These are phyloP conservation scores for Musa troglodytarum DNA, from an alignment of 176 grass and related monocot species.

Conservation along the genomic window DNA sequence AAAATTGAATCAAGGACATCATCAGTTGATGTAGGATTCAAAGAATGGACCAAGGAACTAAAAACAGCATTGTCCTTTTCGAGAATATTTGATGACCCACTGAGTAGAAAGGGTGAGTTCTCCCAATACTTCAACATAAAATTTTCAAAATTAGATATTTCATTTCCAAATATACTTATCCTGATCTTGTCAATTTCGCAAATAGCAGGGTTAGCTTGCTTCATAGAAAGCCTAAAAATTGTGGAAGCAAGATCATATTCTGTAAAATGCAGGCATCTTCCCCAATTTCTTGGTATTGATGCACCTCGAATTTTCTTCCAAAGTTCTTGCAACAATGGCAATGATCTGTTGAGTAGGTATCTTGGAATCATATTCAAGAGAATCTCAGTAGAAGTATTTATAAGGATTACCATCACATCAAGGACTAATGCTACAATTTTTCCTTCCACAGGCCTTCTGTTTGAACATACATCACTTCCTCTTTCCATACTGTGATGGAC, in stretches of 20 bases:
- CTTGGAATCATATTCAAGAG: slow-evolving; percentile 22
- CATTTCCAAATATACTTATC: slow-evolving; percentile 40
- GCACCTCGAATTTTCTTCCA: slow-evolving; percentile 23
- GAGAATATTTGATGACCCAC: slow-evolving; percentile 21
- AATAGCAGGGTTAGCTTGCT: slow-evolving; percentile 13
- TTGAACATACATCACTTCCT: neutral
- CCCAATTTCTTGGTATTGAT: neutral
- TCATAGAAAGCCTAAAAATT: slow-evolving; percentile 79
- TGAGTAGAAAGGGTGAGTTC: slow-evolving; percentile 39
- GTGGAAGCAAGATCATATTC: slow-evolving; percentile 43
- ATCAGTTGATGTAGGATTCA: slow-evolving; percentile 36
- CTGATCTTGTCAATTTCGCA: slow-evolving; percentile 27
- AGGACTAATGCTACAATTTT: slow-evolving; percentile 28
- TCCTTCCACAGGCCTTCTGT: neutral
- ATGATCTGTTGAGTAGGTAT: slow-evolving; percentile 25
- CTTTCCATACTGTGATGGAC: neutral
- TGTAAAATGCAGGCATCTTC: slow-evolving; percentile 25
- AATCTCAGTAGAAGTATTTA: slow-evolving; percentile 37
- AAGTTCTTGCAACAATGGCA: slow-evolving; percentile 38
- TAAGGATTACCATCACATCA: slow-evolving; percentile 36
- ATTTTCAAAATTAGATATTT: slow-evolving; percentile 26
- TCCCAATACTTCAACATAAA: slow-evolving; percentile 71
- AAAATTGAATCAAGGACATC: slow-evolving; percentile 45
- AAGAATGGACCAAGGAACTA: slow-evolving; percentile 24
- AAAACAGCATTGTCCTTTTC: slow-evolving; percentile 33